Conservation (phyloP, 2,329 filamentous ascomycete species). For the Diaporthe sp. region DNA sequence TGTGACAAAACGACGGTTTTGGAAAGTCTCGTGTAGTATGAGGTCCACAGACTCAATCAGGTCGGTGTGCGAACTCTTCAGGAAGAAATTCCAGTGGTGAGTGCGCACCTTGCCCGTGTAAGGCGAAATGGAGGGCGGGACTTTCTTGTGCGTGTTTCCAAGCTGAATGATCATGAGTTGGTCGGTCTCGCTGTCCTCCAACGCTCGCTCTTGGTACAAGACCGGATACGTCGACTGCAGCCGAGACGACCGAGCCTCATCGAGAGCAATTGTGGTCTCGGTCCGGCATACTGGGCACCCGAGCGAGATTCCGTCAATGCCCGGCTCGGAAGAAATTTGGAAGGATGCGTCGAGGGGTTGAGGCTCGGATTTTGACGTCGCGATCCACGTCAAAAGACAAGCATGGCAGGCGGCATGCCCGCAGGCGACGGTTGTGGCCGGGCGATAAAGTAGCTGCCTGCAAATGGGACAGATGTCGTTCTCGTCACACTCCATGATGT, state of each 20-base stretch:
- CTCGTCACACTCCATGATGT: background rate
- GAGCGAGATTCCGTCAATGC: background rate
- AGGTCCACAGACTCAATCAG: constrained; percentile 32
- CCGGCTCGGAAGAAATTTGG: background rate
- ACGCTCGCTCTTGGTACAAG: background rate
- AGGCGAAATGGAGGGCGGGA: constrained; percentile 24
- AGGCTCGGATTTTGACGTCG: constrained; percentile 3
- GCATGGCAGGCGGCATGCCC: constrained; percentile 16
- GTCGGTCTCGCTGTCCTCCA: background rate
- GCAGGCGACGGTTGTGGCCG: background rate
- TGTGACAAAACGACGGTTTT: constrained; percentile 21
- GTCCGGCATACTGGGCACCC: constrained; percentile 9
- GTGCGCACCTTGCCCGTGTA: constrained; percentile 5
- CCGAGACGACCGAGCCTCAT: background rate
- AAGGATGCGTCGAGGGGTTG: background rate
- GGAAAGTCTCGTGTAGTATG: constrained; percentile 22
- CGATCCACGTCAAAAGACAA: constrained; percentile 30
- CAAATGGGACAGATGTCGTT: constrained; percentile 28
- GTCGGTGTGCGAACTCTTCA: constrained; percentile 4
- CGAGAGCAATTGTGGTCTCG: background rate
- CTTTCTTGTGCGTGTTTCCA: constrained; percentile 32
- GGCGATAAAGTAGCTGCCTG: background rate
- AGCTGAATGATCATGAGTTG: constrained; percentile 25
- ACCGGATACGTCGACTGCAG: background rate
- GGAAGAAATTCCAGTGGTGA: constrained; percentile 24